Evolutionary conservation across 805 yeast genomes (phyloP).

Genomic region (Hemisphaericaspora nanyangensis): DNA sequence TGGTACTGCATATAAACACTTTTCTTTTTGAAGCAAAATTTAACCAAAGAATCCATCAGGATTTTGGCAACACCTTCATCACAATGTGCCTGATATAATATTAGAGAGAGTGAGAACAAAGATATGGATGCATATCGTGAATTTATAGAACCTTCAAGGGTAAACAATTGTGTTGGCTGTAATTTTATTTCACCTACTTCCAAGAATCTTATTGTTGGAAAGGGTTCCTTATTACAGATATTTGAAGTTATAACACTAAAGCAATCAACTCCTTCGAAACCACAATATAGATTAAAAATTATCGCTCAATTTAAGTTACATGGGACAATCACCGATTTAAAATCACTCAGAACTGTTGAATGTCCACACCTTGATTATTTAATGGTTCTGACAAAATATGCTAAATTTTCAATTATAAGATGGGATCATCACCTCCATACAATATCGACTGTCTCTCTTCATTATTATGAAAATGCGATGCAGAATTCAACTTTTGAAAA

Average conservation of each 20-base stretch:
- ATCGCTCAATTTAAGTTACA: constrained; percentile 66
- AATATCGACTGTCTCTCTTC: constrained; percentile 74
- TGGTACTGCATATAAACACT: no score
- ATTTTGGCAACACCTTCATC: no score
- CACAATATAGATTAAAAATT: constrained; percentile 26
- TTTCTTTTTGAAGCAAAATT: no score
- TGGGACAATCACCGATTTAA: constrained; percentile 63
- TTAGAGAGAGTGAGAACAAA: no score
- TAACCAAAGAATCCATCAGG: no score
- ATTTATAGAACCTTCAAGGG: constrained; percentile 71
- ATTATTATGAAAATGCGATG: constrained; percentile 76
- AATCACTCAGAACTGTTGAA: constrained; percentile 46
- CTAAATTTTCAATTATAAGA: constrained; percentile 71
- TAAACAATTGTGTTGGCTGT: constrained; percentile 56
- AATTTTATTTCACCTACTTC: constrained; percentile 42
- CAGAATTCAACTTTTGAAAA: constrained; percentile 45
- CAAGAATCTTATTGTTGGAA: constrained; percentile 63
- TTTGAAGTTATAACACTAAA: constrained; percentile 39
- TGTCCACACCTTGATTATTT: constrained; percentile 53
- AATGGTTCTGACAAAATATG: constrained; percentile 62
- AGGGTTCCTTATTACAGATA: constrained; percentile 65
- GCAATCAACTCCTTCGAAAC: constrained; percentile 15
- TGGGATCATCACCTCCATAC: constrained; percentile 59
- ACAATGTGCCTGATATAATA: no score
- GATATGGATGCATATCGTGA: constrained; percentile 86